A percentile compares a stretch with the other conserved stretches of the same genome.
phyloP scores from a whole-genome alignment of 768 basidiomycete species.

The Naganishia kalamii region DNA sequence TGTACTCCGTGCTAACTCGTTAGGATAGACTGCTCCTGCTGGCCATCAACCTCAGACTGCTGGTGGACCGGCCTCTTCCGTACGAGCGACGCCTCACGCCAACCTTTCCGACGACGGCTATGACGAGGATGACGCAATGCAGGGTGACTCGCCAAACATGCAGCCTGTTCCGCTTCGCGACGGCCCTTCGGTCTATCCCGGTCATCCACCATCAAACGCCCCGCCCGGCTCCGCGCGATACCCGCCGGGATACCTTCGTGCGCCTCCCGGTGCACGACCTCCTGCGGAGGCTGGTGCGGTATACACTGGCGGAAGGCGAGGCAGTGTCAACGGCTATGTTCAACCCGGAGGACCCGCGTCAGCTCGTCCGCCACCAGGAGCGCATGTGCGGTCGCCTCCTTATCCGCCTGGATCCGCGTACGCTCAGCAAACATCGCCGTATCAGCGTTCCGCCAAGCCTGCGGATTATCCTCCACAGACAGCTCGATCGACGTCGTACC shows the following conservation, averaged over 20 bases:
- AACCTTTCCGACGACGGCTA: conserved; percentile 1
- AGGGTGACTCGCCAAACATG: neutral
- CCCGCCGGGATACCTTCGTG: neutral
- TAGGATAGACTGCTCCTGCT: conserved; percentile 16
- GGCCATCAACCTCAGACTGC: conserved; percentile 3
- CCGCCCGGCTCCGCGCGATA: neutral
- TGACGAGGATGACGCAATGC: conserved; percentile 12
- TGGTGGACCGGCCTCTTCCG: neutral
- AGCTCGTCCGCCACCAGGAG: neutral
- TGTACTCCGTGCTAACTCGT: no score
- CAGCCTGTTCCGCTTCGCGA: neutral
- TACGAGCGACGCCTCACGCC: neutral
- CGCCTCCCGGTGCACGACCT: neutral
- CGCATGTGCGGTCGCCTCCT: neutral
- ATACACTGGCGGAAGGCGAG: neutral
- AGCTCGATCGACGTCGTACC: neutral
- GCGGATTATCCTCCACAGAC: neutral
- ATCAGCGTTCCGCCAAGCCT: neutral
- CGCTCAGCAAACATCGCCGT: neutral
- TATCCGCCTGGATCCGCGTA: conserved; percentile 4
- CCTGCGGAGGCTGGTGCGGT: neutral
- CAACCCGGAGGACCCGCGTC: neutral
- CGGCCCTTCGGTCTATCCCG: neutral
- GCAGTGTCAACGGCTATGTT: neutral
- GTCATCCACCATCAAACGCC: neutral